Evolutionary conservation across 129 eudicot species (phyloP), one percentile per base, ranked within the genome.

Genomic region (Chrysanthemum makinoi): DNA sequence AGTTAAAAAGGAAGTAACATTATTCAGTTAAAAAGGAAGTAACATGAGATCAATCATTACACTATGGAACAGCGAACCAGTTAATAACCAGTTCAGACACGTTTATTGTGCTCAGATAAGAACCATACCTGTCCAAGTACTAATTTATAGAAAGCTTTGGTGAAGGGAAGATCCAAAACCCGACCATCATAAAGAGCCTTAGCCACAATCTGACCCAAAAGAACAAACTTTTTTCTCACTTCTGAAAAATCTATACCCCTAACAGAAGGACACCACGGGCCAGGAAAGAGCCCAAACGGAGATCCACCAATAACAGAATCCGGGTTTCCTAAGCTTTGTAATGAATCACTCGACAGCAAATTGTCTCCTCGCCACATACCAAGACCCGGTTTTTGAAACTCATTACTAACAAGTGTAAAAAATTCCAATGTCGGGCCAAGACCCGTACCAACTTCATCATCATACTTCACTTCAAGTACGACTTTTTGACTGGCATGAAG

Each of bases 341-440:
- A n/a, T 62, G 33, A 28, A 62, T 18, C n/a, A 16, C 63, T 74
- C 14, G 48, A 63, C 3, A 79, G 52, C 52, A 53, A 39, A 75
- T 70, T 65, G 70, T 92, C 96, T 56, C 81, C 96, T 83, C 99
- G 85, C 99, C 99, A 94, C 93, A 94, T 82, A 43, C 91, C 90
- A 54, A 90, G 75, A 30, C 91, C 93, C 20, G 82, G 73, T 64
- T 85, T 86, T 50, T 86, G 97, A 77, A 94, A 89, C 85, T 90
- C 97, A 1, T 77, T 80, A 79, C 99, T 80, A 54, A 94, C 99
- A 53, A 90, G 72, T n/a, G 99, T 90, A 78, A 83, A 94, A 24
- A 94, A 94, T 74, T 94, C 99, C 82, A 94, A 72, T 16, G 99
- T 94, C 0, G 99, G 99, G 68, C 99, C 99, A 16, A 89, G 94